Evolutionary conservation across 345 rosid species (phyloP).

Genomic region (Boechera retrofracta): DNA sequence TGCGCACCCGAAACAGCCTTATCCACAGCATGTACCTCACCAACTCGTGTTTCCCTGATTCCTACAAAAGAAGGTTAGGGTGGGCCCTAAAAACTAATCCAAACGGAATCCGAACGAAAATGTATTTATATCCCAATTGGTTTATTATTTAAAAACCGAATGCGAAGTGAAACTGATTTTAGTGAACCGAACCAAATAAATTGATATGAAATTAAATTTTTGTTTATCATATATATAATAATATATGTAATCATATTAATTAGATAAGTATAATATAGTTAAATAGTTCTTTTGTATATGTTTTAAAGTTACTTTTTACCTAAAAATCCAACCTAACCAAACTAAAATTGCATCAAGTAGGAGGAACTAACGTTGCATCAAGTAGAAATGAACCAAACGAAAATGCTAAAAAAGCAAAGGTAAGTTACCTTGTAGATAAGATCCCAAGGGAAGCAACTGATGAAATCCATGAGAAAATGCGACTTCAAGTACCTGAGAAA

Average conservation of each 20-base stretch:
- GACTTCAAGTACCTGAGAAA: conserved; percentile 73
- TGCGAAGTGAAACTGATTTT: not conserved
- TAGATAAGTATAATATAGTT: too few relatives aligned
- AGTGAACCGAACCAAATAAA: not conserved
- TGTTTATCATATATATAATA: too few relatives aligned
- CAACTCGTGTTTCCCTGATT: conserved; percentile 60
- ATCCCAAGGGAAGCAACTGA: conserved; percentile 89
- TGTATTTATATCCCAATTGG: too few relatives aligned
- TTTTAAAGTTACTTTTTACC: too few relatives aligned
- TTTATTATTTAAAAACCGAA: not conserved
- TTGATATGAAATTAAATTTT: too few relatives aligned
- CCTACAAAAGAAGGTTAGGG: conserved; percentile 43
- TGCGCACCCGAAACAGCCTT: conserved; percentile 72
- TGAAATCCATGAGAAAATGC: conserved; percentile 67
- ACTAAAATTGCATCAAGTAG: too few relatives aligned
- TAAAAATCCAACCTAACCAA: too few relatives aligned
- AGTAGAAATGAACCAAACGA: too few relatives aligned
- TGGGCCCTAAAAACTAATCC: not conserved
- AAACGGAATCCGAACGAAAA: not conserved
- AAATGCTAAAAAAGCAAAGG: not conserved
- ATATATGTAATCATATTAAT: too few relatives aligned
- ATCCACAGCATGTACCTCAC: conserved; percentile 84
- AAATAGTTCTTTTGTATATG: too few relatives aligned
- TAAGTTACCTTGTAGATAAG: conserved; percentile 67
- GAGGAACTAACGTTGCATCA: too few relatives aligned